Evolutionary conservation across 75 land plant genomes (phyloP).

Genomic region (Picea sitchensis): DNA sequence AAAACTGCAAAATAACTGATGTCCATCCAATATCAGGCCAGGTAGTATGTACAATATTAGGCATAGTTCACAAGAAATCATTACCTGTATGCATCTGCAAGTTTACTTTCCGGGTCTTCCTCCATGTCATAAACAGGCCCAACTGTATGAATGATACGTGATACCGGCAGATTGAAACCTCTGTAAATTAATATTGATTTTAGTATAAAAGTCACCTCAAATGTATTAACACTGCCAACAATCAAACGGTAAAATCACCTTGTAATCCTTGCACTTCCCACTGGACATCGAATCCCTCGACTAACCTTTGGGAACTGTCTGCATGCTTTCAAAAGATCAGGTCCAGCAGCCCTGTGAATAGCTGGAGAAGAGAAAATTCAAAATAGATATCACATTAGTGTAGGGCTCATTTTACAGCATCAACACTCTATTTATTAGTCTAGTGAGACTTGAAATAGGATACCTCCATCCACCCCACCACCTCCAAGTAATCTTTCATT

Average conservation of each 20-base stretch:
- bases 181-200: constrained; percentile 23
- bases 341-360: constrained; percentile 92
- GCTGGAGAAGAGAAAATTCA: constrained; percentile 34
- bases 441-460: not conserved
- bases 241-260: constrained; percentile 31
- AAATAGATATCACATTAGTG: not conserved
- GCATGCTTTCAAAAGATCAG: constrained; percentile 67
- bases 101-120: constrained; percentile 30
- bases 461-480: constrained; percentile 98
- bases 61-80: not conserved
- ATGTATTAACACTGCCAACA: not conserved
- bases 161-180: constrained; percentile 72
- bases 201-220: constrained; percentile 2
- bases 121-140: constrained; percentile 70
- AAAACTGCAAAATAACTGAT: not conserved
- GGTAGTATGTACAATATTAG: no score
- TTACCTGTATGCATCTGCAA: constrained; percentile 75
- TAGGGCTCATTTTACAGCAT: not conserved
- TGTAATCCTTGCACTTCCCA: constrained; percentile 87
- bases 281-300: constrained; percentile 83
- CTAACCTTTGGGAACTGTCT: constrained; percentile 50
- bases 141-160: constrained; percentile 85
- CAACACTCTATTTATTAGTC: not conserved
- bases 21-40: not conserved
- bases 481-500: constrained; percentile 90